A percentile compares a stretch with the other conserved stretches of the same genome.
These are phyloP conservation scores for Nitzschia palea DNA, from an alignment of 108 stramenopile genomes.

Conservation along the genomic window DNA sequence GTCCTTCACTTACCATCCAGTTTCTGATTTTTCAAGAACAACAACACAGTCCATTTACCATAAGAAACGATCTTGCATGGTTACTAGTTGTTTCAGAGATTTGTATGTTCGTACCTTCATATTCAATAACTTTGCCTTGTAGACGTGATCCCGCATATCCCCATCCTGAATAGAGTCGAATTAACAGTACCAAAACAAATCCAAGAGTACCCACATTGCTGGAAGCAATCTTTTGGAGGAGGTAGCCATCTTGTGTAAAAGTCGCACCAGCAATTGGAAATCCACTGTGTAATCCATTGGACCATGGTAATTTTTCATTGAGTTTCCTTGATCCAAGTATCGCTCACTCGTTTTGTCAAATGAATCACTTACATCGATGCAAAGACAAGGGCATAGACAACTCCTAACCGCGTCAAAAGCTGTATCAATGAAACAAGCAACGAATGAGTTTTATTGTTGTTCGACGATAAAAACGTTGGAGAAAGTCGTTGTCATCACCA, in stretches of 20 bases:
- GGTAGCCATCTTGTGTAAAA: constrained; percentile 70
- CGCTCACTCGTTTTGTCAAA: too few species aligned
- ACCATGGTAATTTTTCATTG: too few species aligned
- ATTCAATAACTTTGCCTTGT: constrained; percentile 80
- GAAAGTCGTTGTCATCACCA: constrained; percentile 1
- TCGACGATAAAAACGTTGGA: constrained; percentile 23
- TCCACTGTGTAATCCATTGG: too few species aligned
- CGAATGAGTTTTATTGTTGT: too few species aligned
- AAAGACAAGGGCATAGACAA: constrained; percentile 45
- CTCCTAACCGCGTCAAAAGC: constrained; percentile 42
- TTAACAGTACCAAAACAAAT: constrained; percentile 51
- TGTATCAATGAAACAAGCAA: not conserved
- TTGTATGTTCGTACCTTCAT: constrained; percentile 43
- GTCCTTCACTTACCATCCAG: constrained; percentile 1
- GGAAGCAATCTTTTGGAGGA: constrained; percentile 72
- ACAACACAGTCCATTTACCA: not conserved
- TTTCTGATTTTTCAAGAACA: not conserved
- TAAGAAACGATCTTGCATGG: not conserved
- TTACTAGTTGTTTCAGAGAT: too few species aligned
- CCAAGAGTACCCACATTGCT: constrained; percentile 73
- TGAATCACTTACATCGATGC: constrained; percentile 43
- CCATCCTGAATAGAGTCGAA: constrained; percentile 83
- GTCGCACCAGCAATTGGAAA: constrained; percentile 86
- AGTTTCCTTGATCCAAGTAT: too few species aligned
- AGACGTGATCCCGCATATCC: constrained; percentile 79